These are phyloP conservation scores for Colletotrichum liriopes DNA, from an alignment of 2,329 filamentous ascomycete species.

Conservation along the genomic window DNA sequence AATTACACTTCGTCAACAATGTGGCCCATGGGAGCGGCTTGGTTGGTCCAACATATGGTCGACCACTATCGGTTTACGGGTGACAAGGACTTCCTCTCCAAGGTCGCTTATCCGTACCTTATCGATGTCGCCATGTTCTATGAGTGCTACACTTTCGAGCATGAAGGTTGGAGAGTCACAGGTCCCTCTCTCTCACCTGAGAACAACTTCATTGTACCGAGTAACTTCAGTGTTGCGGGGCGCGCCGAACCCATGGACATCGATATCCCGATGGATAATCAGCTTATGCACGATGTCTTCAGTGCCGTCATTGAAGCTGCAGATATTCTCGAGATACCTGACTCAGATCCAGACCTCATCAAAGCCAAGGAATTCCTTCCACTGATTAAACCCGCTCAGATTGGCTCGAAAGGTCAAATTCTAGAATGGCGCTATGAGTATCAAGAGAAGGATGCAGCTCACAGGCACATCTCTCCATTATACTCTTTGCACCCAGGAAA, in stretches of 20 bases:
- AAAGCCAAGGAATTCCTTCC: slow-evolving; percentile 15
- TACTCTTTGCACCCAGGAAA: slow-evolving; percentile 57
- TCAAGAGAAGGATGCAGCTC: slow-evolving; percentile 60
- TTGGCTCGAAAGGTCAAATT: slow-evolving; percentile 31
- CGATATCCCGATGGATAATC: slow-evolving; percentile 50
- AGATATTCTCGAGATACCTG: slow-evolving; percentile 13
- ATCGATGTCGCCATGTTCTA: slow-evolving; percentile 55
- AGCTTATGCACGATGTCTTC: slow-evolving; percentile 35
- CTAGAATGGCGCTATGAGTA: slow-evolving; percentile 48
- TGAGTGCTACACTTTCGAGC: slow-evolving; percentile 55
- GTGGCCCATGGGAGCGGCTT: slow-evolving; percentile 59
- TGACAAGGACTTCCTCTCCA: slow-evolving; percentile 46
- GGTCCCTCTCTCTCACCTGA: slow-evolving; percentile 48
- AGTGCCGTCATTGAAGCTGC: slow-evolving; percentile 30
- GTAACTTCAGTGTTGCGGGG: slow-evolving; percentile 26
- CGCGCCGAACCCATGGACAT: slow-evolving; percentile 42
- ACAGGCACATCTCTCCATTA: slow-evolving; percentile 66
- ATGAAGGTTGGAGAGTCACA: slow-evolving; percentile 47
- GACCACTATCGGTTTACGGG: slow-evolving; percentile 56
- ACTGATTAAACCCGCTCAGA: slow-evolving; percentile 11
- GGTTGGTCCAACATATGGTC: slow-evolving; percentile 57
- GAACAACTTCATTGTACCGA: slow-evolving; percentile 45
- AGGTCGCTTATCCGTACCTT: slow-evolving; percentile 51
- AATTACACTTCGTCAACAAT: slow-evolving; percentile 46
- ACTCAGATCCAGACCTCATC: slow-evolving; percentile 6